Evolutionary conservation across 306 rosid species (phyloP), one percentile per base, ranked within the genome.

Genomic region (Begonia peltatifolia): DNA sequence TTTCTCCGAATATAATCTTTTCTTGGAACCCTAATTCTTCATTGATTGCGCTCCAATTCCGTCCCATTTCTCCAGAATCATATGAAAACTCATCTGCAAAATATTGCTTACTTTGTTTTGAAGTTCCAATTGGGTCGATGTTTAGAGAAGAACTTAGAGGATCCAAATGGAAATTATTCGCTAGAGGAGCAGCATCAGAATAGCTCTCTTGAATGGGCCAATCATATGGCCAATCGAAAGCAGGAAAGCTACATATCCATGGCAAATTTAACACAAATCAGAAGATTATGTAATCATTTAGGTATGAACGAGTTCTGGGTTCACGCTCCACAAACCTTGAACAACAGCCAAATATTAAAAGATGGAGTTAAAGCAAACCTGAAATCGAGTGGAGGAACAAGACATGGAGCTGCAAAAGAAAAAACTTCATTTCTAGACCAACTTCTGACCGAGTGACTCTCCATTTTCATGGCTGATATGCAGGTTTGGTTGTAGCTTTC

Each of bases 201-300:
- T 43, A 10, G 52, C 13, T 12, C 0, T 79, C 77, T 54, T 55
- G 70, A 10, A 63, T 16, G 2, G 71, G 50, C 57, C 64, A 53
- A 17, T 68, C 72, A 6, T 46, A 48, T 9, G 66, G 43, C 68
- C 76, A 79, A 51, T 78, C 78, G 56, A 59, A 16, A 10, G 69
- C 22, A 9, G 42, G 18, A 51, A 17, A 60, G 42, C 25, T 74
- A 25, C 44, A 48, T 54, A 50, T 50, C 56, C 58, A 16, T 62
- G 68, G 14, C 58, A 10, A 47, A 56, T 38, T 17, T 51, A 10
- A 23, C 9, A 56, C 35, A 25, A 25, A 25, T 25, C 4, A 25
- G 35, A 25, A 25, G 6, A 6, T 6, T 25, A 25, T 25, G 18
- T 17, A 17, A 17, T 17, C 18, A 17, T 17, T 17, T 17, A 17